Percentiles rank a stretch among this genome's conserved stretches.
Evolutionary conservation across 1,284 basidiomycete species (phyloP).

Genomic region (Malassezia yamatoensis): DNA sequence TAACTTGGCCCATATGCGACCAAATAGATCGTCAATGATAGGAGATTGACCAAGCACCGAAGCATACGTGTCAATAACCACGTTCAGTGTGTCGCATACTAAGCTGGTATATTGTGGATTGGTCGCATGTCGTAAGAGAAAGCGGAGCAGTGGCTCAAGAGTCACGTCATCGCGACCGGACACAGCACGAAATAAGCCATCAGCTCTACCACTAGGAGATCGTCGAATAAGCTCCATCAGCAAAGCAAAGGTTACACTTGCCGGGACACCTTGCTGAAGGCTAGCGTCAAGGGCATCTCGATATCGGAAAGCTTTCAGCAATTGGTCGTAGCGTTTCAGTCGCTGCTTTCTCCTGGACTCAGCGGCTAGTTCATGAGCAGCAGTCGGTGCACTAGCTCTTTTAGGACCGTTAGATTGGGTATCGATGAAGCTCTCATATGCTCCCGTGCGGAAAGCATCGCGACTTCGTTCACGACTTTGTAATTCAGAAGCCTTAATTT

Average conservation of each 20-base stretch:
- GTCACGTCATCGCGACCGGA: conserved; percentile 85
- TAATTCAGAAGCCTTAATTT: conserved; percentile 61
- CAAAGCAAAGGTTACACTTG: conserved; percentile 68
- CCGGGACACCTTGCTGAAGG: conserved; percentile 32
- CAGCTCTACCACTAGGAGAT: conserved; percentile 50
- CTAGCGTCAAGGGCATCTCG: conserved; percentile 66
- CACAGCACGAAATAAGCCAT: conserved; percentile 76
- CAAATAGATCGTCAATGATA: conserved; percentile 72
- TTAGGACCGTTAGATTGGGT: background rate
- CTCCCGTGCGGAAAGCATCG: conserved; percentile 55
- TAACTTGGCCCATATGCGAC: conserved; percentile 72
- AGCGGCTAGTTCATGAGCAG: conserved; percentile 50
- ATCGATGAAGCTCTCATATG: conserved; percentile 62
- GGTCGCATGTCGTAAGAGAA: conserved; percentile 72
- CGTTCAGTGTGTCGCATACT: conserved; percentile 68
- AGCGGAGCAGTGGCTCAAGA: conserved; percentile 75
- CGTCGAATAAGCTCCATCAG: conserved; percentile 83
- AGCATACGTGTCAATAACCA: conserved; percentile 76
- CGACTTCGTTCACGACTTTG: conserved; percentile 51
- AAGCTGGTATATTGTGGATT: conserved; percentile 84
- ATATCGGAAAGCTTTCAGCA: conserved; percentile 88
- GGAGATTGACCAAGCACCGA: conserved; percentile 85
- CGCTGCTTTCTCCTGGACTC: conserved; percentile 62
- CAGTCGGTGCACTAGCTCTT: conserved; percentile 17
- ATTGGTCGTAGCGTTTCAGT: conserved; percentile 75